Evolutionary conservation across 208 protist genomes (phyloP), one percentile per base, ranked within the genome.

Genomic region (Leishmania braziliensis): DNA sequence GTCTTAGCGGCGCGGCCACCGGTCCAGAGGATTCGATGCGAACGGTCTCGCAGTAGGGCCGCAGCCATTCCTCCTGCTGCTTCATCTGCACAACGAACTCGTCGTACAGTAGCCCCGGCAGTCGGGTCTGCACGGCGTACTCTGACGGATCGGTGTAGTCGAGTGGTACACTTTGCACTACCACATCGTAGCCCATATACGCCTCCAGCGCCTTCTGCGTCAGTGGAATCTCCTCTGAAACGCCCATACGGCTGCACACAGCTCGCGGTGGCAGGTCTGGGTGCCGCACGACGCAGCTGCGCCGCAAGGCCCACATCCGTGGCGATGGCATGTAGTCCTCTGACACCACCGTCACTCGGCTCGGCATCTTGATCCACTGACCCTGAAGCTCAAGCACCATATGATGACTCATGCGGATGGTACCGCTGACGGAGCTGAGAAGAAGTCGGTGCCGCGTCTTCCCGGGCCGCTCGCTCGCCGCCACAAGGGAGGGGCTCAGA

Each of bases 251-350:
- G 18, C n/a, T 20, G 78, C 36, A 26, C 43, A 18, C 66, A 58
- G 43, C 48, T 60, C 76, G 63, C 20, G 58, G 74, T 66, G 73
- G 73, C 2, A 23, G 43, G 29, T 78, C 79, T 51, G 72, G 71
- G 56, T 68, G 50, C 46, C 84, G 84, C 75, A 86, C 82, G 29
- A 93, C 77, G 50, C 87, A 84, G 76, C 84, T 91, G 76, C 89
- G 75, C 8, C 92, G 90, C 51, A 95, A 18, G 9, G 85, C 90
- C 92, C 92, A 95, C 70, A 95, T 79, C 9, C 89, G 87, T 54
- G 88, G 88, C 16, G 89, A 92, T 14, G 90, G 92, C 33, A 75
- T 70, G 86, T 92, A 92, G 1, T 63, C 0, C 3, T 75, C 54
- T 1, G 87, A 66, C 23, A 88, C 58, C 20, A 75, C 50, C 60